These are phyloP conservation scores for Ophiostoma sp. DNA, from an alignment of 2,329 filamentous ascomycete genomes.

Conservation along the genomic window DNA sequence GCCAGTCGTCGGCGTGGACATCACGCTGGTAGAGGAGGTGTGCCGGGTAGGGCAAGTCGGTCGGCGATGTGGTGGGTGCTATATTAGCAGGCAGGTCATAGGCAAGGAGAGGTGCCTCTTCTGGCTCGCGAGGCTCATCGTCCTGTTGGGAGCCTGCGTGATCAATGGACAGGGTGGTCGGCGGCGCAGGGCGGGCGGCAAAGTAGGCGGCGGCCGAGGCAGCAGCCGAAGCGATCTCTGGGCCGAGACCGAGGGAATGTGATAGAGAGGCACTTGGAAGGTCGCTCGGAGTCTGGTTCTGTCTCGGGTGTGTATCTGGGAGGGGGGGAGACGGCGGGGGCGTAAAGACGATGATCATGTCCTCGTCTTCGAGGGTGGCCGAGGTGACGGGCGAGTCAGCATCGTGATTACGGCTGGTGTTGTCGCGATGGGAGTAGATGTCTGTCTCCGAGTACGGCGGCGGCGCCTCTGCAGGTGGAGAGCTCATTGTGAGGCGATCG, in stretches of 20 bases:
- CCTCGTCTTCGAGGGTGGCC: conserved; percentile 29
- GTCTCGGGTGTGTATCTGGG: not conserved
- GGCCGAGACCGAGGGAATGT: not conserved
- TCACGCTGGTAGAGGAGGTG: conserved; percentile 39
- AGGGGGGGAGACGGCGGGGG: conserved; percentile 46
- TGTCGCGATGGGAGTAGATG: conserved; percentile 43
- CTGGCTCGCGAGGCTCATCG: not conserved
- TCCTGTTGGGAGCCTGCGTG: conserved; percentile 12
- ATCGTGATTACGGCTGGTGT: conserved; percentile 25
- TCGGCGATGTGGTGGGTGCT: conserved; percentile 34
- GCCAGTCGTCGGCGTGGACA: conserved; percentile 51
- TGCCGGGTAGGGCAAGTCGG: conserved; percentile 41
- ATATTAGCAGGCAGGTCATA: conserved; percentile 35
- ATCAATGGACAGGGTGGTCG: conserved; percentile 15
- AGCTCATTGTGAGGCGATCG: not conserved
- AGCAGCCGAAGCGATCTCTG: conserved; percentile 27
- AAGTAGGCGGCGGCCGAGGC: conserved; percentile 43
- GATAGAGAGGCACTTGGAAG: conserved; percentile 24
- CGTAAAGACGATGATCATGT: conserved; percentile 47
- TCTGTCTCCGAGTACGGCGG: conserved; percentile 56
- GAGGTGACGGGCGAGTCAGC: not conserved
- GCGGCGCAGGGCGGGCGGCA: conserved; percentile 38
- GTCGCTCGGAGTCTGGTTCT: not conserved
- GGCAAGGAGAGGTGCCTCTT: conserved; percentile 25
- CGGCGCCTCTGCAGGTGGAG: conserved; percentile 33